phyloP scores from a whole-genome alignment of 768 basidiomycete genomes.

The Nevesoporus exiguus region DNA sequence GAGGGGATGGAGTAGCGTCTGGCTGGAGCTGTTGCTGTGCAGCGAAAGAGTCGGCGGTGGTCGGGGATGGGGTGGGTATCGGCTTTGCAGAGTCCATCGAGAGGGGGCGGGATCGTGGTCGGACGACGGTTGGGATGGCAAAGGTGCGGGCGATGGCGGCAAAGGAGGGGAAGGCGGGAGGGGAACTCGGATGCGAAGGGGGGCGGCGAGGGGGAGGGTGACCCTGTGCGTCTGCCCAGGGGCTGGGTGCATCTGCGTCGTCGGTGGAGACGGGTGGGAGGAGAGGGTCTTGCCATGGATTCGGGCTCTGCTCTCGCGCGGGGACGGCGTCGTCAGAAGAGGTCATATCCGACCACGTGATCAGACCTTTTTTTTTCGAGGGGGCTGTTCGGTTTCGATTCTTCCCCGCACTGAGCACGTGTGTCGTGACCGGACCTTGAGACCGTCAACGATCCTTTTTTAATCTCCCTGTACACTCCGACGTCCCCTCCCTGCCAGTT shows the following conservation, averaged over 20 bases:
- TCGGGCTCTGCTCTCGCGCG: too few species aligned
- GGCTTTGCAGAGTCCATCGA: conserved; percentile 8
- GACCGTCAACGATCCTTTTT: conserved; percentile 1
- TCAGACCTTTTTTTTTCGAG: too few species aligned
- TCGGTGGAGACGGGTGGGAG: too few species aligned
- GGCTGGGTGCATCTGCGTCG: too few species aligned
- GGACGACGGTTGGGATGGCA: conserved; percentile 41
- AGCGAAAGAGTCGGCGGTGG: background rate
- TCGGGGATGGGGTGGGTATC: conserved; percentile 2
- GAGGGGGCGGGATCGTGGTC: conserved; percentile 20
- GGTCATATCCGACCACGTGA: conserved; percentile 6
- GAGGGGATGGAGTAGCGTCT: background rate
- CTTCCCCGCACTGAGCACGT: too few species aligned
- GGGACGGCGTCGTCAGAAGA: too few species aligned
- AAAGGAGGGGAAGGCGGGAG: conserved; percentile 4
- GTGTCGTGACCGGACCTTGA: conserved; percentile 9
- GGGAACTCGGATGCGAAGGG: background rate
- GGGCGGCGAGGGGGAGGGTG: background rate
- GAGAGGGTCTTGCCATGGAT: too few species aligned
- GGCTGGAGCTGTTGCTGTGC: conserved; percentile 1
- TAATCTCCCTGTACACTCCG: conserved; percentile 13
- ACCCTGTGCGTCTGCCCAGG: background rate
- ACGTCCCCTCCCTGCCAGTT: too few species aligned
- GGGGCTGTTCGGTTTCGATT: too few species aligned
- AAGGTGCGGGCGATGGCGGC: conserved; percentile 66